Evolutionary conservation across 164 flowering plant species (phyloP).

Genomic region (Litsea cubeba): DNA sequence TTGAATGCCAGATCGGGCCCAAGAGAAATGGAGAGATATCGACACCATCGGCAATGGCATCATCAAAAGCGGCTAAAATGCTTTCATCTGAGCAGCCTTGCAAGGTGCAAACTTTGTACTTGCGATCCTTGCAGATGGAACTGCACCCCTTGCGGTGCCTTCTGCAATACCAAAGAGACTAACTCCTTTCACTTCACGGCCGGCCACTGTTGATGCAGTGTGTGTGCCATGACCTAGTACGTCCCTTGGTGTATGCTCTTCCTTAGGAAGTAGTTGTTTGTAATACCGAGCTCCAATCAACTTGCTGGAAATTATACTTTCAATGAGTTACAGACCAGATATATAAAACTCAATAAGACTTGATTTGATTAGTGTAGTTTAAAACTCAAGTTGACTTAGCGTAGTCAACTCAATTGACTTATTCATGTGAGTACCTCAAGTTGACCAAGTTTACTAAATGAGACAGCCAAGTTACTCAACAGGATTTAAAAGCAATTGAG

Average conservation of each 20-base stretch:
- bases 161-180: constrained; percentile 59
- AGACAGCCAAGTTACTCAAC: too few species aligned
- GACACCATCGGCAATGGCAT: constrained; percentile 76
- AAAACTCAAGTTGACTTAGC: not conserved
- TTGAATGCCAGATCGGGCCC: constrained; percentile 27
- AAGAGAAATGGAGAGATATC: constrained; percentile 70
- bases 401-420: too few species aligned
- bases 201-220: constrained; percentile 74
- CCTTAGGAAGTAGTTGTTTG: not conserved
- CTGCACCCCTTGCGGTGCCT: constrained; percentile 75
- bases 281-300: constrained; percentile 40
- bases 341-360: not conserved
- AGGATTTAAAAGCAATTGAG: too few species aligned
- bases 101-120: constrained; percentile 78
- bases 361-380: not conserved
- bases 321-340: not conserved
- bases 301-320: constrained; percentile 23
- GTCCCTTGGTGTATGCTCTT: constrained; percentile 18
- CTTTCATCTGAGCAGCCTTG: constrained; percentile 61
- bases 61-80: constrained; percentile 71
- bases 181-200: constrained; percentile 39
- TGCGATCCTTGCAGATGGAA: constrained; percentile 67
- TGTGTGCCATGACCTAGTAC: constrained; percentile 76
- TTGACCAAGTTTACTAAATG: too few species aligned
- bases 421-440: too few species aligned